Conservation (phyloP, 352 stramenopile species). For the Globisporangium spinosum region DNA sequence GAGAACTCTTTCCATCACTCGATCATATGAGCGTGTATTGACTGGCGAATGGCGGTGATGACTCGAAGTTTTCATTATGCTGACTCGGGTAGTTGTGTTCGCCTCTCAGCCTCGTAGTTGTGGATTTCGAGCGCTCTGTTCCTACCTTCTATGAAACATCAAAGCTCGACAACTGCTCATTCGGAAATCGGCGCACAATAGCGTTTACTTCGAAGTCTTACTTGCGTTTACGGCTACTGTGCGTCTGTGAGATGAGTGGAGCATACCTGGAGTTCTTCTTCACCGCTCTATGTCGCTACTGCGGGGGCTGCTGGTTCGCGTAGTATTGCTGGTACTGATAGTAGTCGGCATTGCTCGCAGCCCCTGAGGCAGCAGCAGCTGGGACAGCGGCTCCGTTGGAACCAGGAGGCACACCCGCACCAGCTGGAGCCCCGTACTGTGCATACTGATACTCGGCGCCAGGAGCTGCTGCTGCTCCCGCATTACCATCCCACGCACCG, state of each 20-base stretch:
- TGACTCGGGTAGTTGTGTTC: too few relatives aligned
- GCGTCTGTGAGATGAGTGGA: neutral
- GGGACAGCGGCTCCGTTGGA: neutral
- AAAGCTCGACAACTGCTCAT: neutral
- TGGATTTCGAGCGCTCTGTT: too few relatives aligned
- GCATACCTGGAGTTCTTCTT: neutral
- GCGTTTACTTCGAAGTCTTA: neutral
- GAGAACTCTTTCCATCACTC: too few relatives aligned
- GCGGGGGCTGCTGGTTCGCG: constrained; percentile 16
- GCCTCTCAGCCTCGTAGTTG: too few relatives aligned
- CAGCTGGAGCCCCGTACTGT: constrained; percentile 26
- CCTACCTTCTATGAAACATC: too few relatives aligned
- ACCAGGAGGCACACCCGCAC: constrained; percentile 3
- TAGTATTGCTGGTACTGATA: constrained; percentile 50
- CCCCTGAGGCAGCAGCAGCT: neutral
- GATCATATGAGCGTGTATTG: too few relatives aligned
- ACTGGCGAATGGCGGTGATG: neutral
- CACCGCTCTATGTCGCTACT: constrained; percentile 1
- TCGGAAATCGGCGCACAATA: neutral
- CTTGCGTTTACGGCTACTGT: neutral
- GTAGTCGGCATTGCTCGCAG: constrained; percentile 16
- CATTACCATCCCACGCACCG: constrained; percentile 35
- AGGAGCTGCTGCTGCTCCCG: constrained; percentile 16
- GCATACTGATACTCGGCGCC: constrained; percentile 22
- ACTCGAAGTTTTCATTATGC: too few relatives aligned